Percentiles rank a stretch among this genome's conserved stretches.
Conservation (phyloP, 176 grass and related monocot genomes). For the Phragmites australis region DNA sequence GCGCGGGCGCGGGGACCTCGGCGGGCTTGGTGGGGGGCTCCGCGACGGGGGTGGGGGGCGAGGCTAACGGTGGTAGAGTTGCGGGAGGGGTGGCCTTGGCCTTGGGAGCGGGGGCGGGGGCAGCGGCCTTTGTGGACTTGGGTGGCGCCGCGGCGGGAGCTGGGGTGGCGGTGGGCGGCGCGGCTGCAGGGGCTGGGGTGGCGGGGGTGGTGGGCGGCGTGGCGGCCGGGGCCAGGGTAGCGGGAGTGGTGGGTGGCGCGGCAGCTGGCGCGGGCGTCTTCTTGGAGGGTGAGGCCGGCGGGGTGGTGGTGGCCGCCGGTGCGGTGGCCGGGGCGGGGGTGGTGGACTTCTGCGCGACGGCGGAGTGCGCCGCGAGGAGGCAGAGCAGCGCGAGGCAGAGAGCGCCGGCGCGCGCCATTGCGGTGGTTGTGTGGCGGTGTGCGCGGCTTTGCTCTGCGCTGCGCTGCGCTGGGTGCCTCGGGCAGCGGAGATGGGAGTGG, state of each 20-base stretch:
- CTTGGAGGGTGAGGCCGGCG: constrained; percentile 32
- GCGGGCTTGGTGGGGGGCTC: constrained; percentile 35
- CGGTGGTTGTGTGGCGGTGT: background rate
- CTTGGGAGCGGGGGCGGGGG: constrained; percentile 24
- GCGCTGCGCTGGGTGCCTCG: background rate
- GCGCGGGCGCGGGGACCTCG: constrained; percentile 54
- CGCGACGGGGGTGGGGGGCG: constrained; percentile 23
- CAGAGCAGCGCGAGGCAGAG: constrained; percentile 60
- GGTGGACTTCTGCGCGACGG: constrained; percentile 42
- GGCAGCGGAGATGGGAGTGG: background rate
- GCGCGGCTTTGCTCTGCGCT: background rate
- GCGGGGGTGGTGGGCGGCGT: constrained; percentile 38
- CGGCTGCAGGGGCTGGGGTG: constrained; percentile 19
- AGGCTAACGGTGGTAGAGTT: too few species aligned
- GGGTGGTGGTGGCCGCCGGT: constrained; percentile 33
- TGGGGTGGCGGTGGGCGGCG: constrained; percentile 34
- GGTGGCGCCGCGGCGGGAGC: constrained; percentile 45
- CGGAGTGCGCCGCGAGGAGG: constrained; percentile 43
- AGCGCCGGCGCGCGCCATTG: constrained; percentile 51
- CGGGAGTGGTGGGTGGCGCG: background rate
- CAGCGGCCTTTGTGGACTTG: constrained; percentile 32
- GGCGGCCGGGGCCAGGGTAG: constrained; percentile 23
- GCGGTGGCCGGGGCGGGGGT: constrained; percentile 8
- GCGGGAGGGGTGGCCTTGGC: constrained; percentile 32
- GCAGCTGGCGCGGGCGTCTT: constrained; percentile 38